Base-by-base conservation (phyloP, 2,329 filamentous ascomycete genomes). In the Lasiodiplodia theobromae region DNA sequence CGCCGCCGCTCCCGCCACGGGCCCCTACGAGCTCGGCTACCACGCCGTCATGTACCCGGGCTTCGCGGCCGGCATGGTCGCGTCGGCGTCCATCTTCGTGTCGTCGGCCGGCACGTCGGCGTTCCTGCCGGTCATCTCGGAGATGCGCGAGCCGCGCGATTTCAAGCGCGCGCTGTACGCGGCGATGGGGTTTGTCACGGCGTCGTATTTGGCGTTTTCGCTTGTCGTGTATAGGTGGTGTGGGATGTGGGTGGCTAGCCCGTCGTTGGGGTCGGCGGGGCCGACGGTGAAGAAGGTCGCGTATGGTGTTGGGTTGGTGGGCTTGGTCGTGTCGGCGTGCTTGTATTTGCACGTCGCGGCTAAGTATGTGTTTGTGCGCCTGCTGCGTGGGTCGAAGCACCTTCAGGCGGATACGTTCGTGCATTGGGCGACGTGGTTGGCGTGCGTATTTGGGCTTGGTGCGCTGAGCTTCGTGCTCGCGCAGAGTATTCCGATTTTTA, bases 61-160 rank as follows among this genome's bases (percentile, higher is more conserved):
- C 23, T 91, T 91, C 73, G 84, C 85, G 0, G 84, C 82, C 1
- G 88, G 86, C 8, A 88, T 90, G 72, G 85, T 84, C 0, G 86
- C 87, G 3, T 82, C 84, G 0, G 82, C 83, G 2, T 88, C 86
- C 2, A 89, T 91, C 70, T 88, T 90, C 77, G 84, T 86, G 68
- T 87, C 86, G 2, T 84, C 83, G 7, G 86, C 87, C 0, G 87
- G 85, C 21, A 89, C 87, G 0, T 86, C 84, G 0, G 86, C 87
- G 1, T 91, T 90, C 73, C 78, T 91, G 1, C 87, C 88, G 4
- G 86, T 91, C 69, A 90, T 91, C 66, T 86, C 85, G 0, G 89
- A 91, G 78, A 91, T 91, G 88, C 81, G 80, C 52, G 81, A 83
- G 37, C 88, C 88, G 0, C 81, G 80, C 23, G 86, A 89, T 71